phyloP scores from a whole-genome alignment of 148 eudicot species.

The Camellia japonica region DNA sequence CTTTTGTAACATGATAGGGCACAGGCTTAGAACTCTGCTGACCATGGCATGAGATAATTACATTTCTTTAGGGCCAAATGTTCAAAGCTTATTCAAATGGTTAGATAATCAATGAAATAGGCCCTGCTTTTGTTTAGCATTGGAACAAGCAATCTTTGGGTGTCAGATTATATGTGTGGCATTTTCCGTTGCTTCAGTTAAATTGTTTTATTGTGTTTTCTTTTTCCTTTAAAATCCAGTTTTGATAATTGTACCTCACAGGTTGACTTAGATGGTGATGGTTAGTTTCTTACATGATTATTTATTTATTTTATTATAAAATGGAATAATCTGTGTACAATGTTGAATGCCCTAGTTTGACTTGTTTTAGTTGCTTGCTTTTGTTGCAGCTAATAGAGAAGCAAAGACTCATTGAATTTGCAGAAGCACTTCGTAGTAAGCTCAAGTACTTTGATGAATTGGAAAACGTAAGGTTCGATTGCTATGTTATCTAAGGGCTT shows the following conservation, averaged over 20 bases:
- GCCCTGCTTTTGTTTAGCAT: not conserved
- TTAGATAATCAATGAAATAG: not conserved
- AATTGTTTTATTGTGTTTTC: not conserved
- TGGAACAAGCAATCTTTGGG: not conserved
- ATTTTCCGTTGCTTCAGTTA: constrained; percentile 10
- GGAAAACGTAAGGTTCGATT: constrained; percentile 77
- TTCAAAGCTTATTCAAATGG: not conserved
- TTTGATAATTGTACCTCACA: not conserved
- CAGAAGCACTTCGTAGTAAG: constrained; percentile 91
- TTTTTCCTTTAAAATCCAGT: not conserved
- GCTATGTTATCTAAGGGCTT: not conserved
- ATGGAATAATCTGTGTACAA: constrained; percentile 2
- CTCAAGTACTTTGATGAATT: constrained; percentile 94
- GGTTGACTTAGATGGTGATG: no score
- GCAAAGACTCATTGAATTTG: constrained; percentile 88
- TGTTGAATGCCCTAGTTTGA: not conserved
- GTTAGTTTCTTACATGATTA: not conserved
- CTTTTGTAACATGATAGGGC: not conserved
- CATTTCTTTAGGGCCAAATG: not conserved
- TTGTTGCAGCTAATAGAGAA: constrained; percentile 79
- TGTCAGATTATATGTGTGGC: not conserved
- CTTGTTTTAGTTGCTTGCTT: constrained; percentile 6
- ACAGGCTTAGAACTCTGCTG: not conserved
- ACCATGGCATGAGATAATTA: not conserved
- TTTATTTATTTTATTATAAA: not conserved